These are phyloP conservation scores for Salvia splendens DNA, from an alignment of 257 asterid genomes.

Conservation along the genomic window DNA sequence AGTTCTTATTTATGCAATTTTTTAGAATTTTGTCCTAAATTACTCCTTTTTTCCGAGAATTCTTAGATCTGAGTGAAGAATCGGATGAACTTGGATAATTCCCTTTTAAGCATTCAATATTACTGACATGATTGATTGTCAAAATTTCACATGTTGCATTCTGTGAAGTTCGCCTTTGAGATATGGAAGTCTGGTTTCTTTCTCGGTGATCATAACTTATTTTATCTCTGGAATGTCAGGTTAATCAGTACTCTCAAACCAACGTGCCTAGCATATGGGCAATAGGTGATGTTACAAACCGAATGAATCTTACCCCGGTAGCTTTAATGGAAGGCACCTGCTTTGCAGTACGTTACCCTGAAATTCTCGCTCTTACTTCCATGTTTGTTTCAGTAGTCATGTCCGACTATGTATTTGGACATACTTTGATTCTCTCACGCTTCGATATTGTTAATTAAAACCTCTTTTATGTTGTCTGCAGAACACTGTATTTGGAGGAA, in stretches of 20 bases:
- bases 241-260: conserved; percentile 73
- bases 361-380: neutral
- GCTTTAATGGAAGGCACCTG: conserved; percentile 96
- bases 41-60: too few relatives aligned
- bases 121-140: neutral
- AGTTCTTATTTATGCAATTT: conserved; percentile 24
- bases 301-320: conserved; percentile 96
- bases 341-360: conserved; percentile 67
- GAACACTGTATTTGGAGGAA: conserved; percentile 95
- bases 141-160: neutral
- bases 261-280: conserved; percentile 98
- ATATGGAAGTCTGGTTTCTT: conserved; percentile 10
- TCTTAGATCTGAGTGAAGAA: neutral
- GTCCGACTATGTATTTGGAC: neutral
- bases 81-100: conserved; percentile 2
- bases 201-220: neutral
- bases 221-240: conserved; percentile 46
- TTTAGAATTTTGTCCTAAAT: neutral
- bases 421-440: neutral
- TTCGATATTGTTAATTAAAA: neutral
- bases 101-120: conserved; percentile 6
- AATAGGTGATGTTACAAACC: conserved; percentile 86
- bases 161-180: conserved; percentile 9
- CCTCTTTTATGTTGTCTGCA: conserved; percentile 39
- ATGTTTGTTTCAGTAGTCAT: conserved; percentile 3